phyloP scores from a whole-genome alignment of 192 early-diverging fungal species.

The Backusella tarrabulga region DNA sequence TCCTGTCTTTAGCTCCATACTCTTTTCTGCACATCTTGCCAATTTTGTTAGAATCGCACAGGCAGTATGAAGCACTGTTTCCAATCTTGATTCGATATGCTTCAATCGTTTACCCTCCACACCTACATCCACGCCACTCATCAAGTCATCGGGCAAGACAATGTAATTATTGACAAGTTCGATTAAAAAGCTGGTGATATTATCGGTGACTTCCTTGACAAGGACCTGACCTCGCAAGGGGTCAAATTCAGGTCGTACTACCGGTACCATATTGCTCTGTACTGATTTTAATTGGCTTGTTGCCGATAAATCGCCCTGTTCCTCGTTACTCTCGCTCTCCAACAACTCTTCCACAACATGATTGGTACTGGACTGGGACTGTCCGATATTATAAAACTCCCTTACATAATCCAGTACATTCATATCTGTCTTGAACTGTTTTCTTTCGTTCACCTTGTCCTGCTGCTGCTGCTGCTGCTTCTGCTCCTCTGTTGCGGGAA shows the following conservation, averaged over 20 bases:
- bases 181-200: constrained; percentile 13
- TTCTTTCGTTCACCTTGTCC: neutral
- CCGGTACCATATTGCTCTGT: neutral
- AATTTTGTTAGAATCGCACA: neutral
- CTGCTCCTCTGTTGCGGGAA: neutral
- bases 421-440: constrained; percentile 37
- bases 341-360: neutral
- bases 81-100: constrained; percentile 10
- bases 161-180: constrained; percentile 16
- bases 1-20: neutral
- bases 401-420: constrained; percentile 45
- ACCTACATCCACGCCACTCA: constrained; percentile 17
- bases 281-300: neutral
- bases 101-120: constrained; percentile 16
- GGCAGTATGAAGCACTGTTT: neutral
- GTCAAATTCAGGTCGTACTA: neutral
- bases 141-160: constrained; percentile 2
- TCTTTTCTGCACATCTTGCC: neutral
- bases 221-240: constrained; percentile 19
- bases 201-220: constrained; percentile 15
- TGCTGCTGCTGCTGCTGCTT: neutral
- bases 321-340: neutral
- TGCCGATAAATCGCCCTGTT: constrained; percentile 23
- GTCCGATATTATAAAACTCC: constrained; percentile 41
- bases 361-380: neutral